Evolutionary conservation across 2,329 filamentous ascomycete genomes (phyloP), one percentile per base, ranked within the genome.

Genomic region (Neonectria sp.): DNA sequence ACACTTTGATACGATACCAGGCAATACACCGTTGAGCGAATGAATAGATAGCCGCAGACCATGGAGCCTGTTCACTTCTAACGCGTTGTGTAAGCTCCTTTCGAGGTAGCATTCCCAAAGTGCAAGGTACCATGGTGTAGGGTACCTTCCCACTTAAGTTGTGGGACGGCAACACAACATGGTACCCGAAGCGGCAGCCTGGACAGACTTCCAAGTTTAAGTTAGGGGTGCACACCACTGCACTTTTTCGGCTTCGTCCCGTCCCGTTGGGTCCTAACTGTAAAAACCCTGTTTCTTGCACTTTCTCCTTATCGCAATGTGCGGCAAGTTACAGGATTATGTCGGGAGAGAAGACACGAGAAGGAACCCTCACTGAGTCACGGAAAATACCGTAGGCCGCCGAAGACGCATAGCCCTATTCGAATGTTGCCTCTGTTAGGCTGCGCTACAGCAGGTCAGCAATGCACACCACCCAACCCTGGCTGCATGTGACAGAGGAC

Each of bases 401-500:
- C 40, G n/a, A 33, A n/a, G 29, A 21, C 31, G 29, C 29, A 53
- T 11, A 35, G 29, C 51, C 51, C 51, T 52, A 52, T 45, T 6
- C 27, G 12, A 27, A 25, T 27, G 31, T 35, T 35, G 31, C n/a
- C 31, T 24, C 51, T 53, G 29, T 24, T 21, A 24, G 51, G 29
- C 29, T 35, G 51, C 31, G 51, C 51, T 35, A 35, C 29, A 35
- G 29, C 29, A 53, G n/a, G 29, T 24, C 25, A 35, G 29, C n/a
- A 29, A 29, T 27, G 48, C 48, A 51, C 25, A 29, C 48, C 13
- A 35, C n/a, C 9, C 51, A 27, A 24, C 21, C 51, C 31, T 33
- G 17, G 33, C 15, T 53, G 51, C 51, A 53, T 53, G 51, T 53
- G 51, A 53, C 51, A 53, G 29, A 21, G n/a, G n/a, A 24, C 40